Conservation (phyloP, 495 filamentous ascomycete genomes). For the Astrocystis sublimbata region DNA sequence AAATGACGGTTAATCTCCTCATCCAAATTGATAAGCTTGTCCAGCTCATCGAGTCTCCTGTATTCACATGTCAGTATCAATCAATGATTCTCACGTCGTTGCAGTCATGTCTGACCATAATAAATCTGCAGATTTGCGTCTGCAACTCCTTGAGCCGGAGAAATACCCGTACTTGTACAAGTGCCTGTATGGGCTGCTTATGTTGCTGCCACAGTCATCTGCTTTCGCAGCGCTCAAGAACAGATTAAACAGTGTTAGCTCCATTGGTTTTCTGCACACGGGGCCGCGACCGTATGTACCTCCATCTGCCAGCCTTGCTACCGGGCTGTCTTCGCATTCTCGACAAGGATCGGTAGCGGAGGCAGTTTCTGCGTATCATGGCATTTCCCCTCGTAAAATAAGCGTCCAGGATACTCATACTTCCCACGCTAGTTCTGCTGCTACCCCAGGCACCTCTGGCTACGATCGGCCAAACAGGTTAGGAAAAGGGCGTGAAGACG, state of each 20-base stretch:
- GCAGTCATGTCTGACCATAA: constrained; percentile 16
- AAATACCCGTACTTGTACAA: constrained; percentile 96
- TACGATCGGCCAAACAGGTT: constrained; percentile 81
- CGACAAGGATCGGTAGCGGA: constrained; percentile 45
- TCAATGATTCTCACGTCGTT: constrained; percentile 1
- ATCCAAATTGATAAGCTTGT: constrained; percentile 99
- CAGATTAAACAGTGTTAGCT: constrained; percentile 91
- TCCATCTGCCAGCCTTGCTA: constrained; percentile 12
- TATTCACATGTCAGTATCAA: constrained; percentile 79
- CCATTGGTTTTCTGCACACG: constrained; percentile 92
- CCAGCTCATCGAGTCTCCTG: constrained; percentile 93
- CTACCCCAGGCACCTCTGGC: constrained; percentile 48
- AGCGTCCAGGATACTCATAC: constrained; percentile 34
- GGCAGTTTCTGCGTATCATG: constrained; percentile 36
- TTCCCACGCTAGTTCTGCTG: constrained; percentile 42
- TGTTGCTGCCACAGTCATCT: constrained; percentile 96
- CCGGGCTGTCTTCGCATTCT: constrained; percentile 27
- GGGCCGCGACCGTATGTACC: constrained; percentile 74
- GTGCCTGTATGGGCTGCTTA: constrained; percentile 94
- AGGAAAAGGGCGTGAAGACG: constrained; percentile 76
- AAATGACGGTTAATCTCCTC: constrained; percentile 98
- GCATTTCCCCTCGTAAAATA: constrained; percentile 24
- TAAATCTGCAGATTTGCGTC: constrained; percentile 72
- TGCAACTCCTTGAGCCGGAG: constrained; percentile 97
- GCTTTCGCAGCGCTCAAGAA: constrained; percentile 98